Conservation (phyloP, 2,329 filamentous ascomycete genomes). For the Diplodia scrobiculata region DNA sequence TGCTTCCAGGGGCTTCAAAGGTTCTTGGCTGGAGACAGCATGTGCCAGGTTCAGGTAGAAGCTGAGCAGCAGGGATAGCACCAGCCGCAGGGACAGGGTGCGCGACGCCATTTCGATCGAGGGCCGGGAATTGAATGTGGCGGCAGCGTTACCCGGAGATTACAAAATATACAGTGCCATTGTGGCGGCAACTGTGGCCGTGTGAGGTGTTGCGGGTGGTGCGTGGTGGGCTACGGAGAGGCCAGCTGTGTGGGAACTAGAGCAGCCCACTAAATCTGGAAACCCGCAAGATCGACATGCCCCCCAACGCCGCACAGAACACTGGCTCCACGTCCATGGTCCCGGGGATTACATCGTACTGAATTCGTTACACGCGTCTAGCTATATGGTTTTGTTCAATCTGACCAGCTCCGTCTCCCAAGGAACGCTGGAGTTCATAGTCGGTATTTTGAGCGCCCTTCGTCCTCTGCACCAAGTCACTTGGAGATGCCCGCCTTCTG, state of each 20-base stretch:
- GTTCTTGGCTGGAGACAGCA: slow-evolving; percentile 48
- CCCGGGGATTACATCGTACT: slow-evolving; percentile 4
- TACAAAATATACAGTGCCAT: slow-evolving; percentile 22
- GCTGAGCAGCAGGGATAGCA: slow-evolving; percentile 36
- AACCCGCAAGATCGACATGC: slow-evolving; percentile 23
- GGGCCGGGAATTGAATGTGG: background rate
- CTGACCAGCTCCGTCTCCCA: background rate
- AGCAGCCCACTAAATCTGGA: slow-evolving; percentile 16
- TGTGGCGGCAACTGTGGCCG: slow-evolving; percentile 23
- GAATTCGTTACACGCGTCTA: slow-evolving; percentile 19
- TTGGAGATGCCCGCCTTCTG: slow-evolving; percentile 59
- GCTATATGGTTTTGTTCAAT: slow-evolving; percentile 24
- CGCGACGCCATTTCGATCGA: slow-evolving; percentile 19
- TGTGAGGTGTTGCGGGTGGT: slow-evolving; percentile 18
- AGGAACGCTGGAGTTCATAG: slow-evolving; percentile 10
- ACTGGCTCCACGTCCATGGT: background rate
- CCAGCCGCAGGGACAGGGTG: slow-evolving; percentile 13
- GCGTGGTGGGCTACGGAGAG: slow-evolving; percentile 25
- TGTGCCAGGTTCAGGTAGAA: slow-evolving; percentile 43
- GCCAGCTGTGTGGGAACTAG: slow-evolving; percentile 15
- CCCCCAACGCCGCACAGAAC: background rate
- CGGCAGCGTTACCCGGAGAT: background rate
- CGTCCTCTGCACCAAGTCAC: slow-evolving; percentile 19
- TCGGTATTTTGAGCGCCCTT: slow-evolving; percentile 11
- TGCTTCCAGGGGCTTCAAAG: slow-evolving; percentile 40